Base-by-base conservation (phyloP, 768 basidiomycete species). In the Tulasnella sp. region DNA sequence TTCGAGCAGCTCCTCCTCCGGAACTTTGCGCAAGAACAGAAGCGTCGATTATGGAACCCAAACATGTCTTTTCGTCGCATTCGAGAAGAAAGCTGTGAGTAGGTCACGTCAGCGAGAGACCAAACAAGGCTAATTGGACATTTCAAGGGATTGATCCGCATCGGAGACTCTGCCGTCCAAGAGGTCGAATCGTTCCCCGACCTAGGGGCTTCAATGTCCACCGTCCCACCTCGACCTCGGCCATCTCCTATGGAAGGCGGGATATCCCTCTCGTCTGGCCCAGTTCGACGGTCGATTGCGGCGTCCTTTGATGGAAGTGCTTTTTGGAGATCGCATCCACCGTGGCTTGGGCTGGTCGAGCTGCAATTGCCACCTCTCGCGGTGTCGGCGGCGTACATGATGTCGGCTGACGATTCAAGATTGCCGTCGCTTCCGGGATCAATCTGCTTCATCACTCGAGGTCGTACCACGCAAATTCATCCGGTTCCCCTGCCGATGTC, bases 161-260 rank as follows among this genome's bases (percentile, higher is more conserved):
- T 94, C 29, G 86, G 87, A 5, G 92, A 94, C 78, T 87, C 92
- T 36, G 88, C 90, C 29, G 92, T 92, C 7, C 86, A 89, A 39
- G 92, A 94, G 78, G 83, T 94, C 32, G 88, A 90, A 47, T 80
- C 92, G 70, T 85, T 83, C 74, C 84, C 85, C 14, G 67, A 75
- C 5, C 75, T 69, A 11, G 70, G 47, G 69, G 67, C 73, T 52
- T 68, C 52, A 68, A 72, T 72, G 73, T 76, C 52, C 78, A 59
- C 52, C 0, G 12, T 14, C 32, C 12, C 52, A 32, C 26, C 26
- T 29, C 52, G 52, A 14, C 6, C 52, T 3, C 26, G 52, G 52
- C 52, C 52, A 32, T 59, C 52, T 26, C 6, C 26, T 16, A 44
- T 8, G 47, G 47, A 52, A 52, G 47, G 47, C 12, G 47, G 47